Conservation (phyloP, 441 rosid species). For the Codiaeum variegatum region DNA sequence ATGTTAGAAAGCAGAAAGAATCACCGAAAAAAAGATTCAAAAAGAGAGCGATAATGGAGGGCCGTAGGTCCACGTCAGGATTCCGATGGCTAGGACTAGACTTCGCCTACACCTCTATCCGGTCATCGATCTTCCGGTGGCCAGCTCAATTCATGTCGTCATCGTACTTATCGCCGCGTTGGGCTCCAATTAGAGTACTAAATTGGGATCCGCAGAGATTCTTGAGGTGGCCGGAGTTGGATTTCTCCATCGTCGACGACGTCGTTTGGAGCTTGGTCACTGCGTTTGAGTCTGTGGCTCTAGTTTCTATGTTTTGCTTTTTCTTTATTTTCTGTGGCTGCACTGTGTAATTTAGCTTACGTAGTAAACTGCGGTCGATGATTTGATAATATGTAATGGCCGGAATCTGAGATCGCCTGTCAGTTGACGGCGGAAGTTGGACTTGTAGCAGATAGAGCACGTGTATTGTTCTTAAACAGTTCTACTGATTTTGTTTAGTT, state of each 20-base stretch:
- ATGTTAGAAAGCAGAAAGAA: background rate
- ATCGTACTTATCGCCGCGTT: background rate
- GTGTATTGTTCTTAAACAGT: background rate
- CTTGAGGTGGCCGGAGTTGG: conserved; percentile 34
- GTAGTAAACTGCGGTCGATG: background rate
- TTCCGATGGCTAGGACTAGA: conserved; percentile 41
- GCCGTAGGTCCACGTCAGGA: conserved; percentile 32
- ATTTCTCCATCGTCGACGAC: conserved; percentile 57
- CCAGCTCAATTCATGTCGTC: conserved; percentile 12
- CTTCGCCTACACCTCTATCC: conserved; percentile 22
- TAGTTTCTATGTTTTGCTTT: conserved; percentile 82
- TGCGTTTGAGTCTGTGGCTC: conserved; percentile 79
- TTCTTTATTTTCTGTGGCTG: conserved; percentile 89
- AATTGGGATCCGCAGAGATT: conserved; percentile 6
- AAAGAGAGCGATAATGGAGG: conserved; percentile 29
- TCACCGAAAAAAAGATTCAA: background rate
- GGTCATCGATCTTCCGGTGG: conserved; percentile 24
- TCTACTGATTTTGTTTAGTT: background rate
- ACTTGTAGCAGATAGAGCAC: background rate
- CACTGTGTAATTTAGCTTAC: conserved; percentile 35
- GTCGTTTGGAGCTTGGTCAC: conserved; percentile 64
- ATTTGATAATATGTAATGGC: background rate
- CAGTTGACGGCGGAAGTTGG: background rate
- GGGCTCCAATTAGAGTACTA: background rate
- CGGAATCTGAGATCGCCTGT: background rate